phyloP scores from a whole-genome alignment of 106 monocot species.

The Platanthera zijinensis region DNA sequence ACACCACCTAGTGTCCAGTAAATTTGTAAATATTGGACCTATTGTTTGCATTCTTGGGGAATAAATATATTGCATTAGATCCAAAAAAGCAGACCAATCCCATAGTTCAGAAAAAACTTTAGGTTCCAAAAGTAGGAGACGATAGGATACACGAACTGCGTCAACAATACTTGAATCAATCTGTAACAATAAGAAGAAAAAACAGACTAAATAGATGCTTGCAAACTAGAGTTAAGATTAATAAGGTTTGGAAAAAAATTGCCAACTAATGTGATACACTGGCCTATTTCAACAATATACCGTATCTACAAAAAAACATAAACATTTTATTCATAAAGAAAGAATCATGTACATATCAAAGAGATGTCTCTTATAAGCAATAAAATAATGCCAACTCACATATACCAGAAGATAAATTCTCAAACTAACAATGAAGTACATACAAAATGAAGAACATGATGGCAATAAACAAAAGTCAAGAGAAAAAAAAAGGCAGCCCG shows the following conservation, averaged over 20 bases:
- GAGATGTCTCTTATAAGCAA: background rate
- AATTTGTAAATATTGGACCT: constrained; percentile 7
- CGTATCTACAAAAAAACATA: background rate
- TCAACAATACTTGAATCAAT: constrained; percentile 27
- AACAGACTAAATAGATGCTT: background rate
- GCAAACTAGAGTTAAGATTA: background rate
- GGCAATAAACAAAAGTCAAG: background rate
- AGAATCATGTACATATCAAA: background rate
- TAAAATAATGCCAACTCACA: background rate
- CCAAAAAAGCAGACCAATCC: constrained; percentile 79
- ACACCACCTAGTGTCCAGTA: constrained; percentile 75
- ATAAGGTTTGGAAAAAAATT: background rate
- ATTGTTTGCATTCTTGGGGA: constrained; percentile 12
- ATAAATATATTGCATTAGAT: constrained; percentile 31
- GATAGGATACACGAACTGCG: constrained; percentile 48
- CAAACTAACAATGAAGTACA: background rate
- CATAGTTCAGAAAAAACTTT: constrained; percentile 65
- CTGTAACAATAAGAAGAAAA: constrained; percentile 27
- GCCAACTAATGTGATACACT: background rate
- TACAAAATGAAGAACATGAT: background rate
- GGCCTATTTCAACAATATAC: background rate
- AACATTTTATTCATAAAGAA: background rate
- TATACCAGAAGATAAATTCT: background rate
- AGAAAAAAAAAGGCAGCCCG: too few species aligned
- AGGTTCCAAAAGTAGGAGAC: constrained; percentile 50